Base-by-base conservation (phyloP, 345 rosid species). In the Theobroma cacao region DNA sequence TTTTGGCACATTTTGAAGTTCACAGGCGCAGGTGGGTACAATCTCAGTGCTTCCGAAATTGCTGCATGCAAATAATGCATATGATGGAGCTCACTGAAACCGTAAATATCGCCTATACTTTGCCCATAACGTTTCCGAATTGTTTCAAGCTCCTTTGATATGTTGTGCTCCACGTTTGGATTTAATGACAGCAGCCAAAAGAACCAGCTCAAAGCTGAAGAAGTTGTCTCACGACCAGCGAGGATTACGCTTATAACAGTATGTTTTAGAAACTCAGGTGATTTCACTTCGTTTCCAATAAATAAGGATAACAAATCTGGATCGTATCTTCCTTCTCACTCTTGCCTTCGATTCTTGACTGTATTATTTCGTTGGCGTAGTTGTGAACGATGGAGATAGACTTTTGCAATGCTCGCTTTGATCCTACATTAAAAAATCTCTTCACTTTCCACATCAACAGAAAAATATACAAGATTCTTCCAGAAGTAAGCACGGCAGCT, bases 151-250 rank as follows among this genome's bases (percentile, higher is more conserved):
- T 87, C 90, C 38, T n/a, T n/a, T n/a, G 75, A 18, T 56, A 87
- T 82, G n/a, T 79, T 74, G 0, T 10, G 55, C 47, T 85, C 86
- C 15, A 78, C 83, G 11, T 43, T 28, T 34, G 82, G 86, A 62
- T 78, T 74, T 40, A 13, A 12, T 0, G 79, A 80, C 3, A 87
- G 61, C 43, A 87, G 66, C 85, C 87, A 87, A 78, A 87, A 85
- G 82, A 83, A 87, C 84, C 85, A 87, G 20, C 87, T 80, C 50
- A 87, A 72, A 5, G 88, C 90, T 10, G 88, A 79, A 1, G 88
- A 85, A 3, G 87, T 87, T 4, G 90, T 82, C 74, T 87, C 90
- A 3, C 87, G 78, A 17, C 90, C 87, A 0, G 88, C 90, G 12
- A 87, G 82, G 63, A 85, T 83, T 65, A 87, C 83, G 79, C 86